Evolutionary conservation across 441 rosid genomes (phyloP).

Genomic region (Pelargonium australe): DNA sequence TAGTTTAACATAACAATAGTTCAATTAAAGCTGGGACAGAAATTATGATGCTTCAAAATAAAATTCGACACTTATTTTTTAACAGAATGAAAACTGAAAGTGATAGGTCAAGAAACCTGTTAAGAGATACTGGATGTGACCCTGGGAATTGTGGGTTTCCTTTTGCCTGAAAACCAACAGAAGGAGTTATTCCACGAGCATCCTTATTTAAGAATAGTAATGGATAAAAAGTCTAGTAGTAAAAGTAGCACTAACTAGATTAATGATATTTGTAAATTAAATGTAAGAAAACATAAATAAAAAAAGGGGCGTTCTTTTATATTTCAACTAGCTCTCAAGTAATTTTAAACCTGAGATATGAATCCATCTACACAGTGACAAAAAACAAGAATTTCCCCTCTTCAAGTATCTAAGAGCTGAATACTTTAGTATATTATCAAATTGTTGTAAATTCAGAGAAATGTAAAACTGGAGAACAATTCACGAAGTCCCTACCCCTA

Average conservation of each 20-base stretch:
- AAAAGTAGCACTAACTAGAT: constrained; percentile 1
- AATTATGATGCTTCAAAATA: constrained; percentile 4
- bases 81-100: constrained; percentile 7
- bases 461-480: constrained; percentile 10
- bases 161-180: constrained; percentile 52
- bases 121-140: constrained; percentile 96
- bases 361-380: too few relatives aligned
- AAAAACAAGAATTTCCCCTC: too few relatives aligned
- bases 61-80: neutral
- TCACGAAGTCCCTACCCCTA: constrained; percentile 46
- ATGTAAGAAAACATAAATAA: neutral
- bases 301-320: neutral
- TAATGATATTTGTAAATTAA: neutral
- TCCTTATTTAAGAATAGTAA: neutral
- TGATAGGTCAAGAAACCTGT: constrained; percentile 46
- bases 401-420: too few relatives aligned
- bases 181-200: neutral
- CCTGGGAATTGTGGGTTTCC: constrained; percentile 87
- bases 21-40: constrained; percentile 2
- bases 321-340: neutral
- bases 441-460: neutral
- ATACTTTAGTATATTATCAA: neutral
- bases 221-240: constrained; percentile 2
- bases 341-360: neutral
- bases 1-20: neutral